Evolutionary conservation across 768 basidiomycete species (phyloP), one percentile per base, ranked within the genome.

Genomic region (Collybia mongolica): DNA sequence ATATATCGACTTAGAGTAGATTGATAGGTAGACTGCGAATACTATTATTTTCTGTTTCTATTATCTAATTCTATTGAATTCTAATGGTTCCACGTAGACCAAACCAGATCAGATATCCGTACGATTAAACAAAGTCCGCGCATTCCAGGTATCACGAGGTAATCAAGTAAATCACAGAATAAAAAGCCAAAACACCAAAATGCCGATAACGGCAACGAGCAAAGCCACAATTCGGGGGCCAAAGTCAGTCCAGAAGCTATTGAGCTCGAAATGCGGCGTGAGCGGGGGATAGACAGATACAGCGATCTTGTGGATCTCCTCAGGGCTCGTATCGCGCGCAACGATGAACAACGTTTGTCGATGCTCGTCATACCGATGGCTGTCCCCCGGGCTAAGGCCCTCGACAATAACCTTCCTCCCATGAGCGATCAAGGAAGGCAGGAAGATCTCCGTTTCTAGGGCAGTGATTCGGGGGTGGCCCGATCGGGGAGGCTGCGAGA

Each of bases 361-460:
- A 23, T 65, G 61, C 58, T 77, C 77, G 55, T 92, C 88, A 65
- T 91, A 81, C 3, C 55, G 46, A 62, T 81, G 84, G 18, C 58
- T 62, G 51, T 88, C 85, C 0, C 67, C 74, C 3, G 71, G 54
- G 15, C 65, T 67, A 1, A 88, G 72, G 0, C 87, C 85, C 22
- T 72, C 65, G 0, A 93, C 77, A 14, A 81, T 58, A 14, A 94
- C 61, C 52, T 75, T 73, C 48, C 86, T 71, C 0, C 76, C 79
- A 15, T 75, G 76, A 1, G 82, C 73, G 32, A 93, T 69, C 53
- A 77, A 62, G 0, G 81, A 77, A 0, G 93, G 91, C 6, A 92
- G 55, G 68, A 85, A 96, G 24, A 95, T 82, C 67, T 93, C 90
- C n/a, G 91, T 92, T 60, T 88, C 83, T 41, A 73, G 65, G n/a